Conservation (phyloP, 164 flowering plant species). For the Cinnamomum chago region DNA sequence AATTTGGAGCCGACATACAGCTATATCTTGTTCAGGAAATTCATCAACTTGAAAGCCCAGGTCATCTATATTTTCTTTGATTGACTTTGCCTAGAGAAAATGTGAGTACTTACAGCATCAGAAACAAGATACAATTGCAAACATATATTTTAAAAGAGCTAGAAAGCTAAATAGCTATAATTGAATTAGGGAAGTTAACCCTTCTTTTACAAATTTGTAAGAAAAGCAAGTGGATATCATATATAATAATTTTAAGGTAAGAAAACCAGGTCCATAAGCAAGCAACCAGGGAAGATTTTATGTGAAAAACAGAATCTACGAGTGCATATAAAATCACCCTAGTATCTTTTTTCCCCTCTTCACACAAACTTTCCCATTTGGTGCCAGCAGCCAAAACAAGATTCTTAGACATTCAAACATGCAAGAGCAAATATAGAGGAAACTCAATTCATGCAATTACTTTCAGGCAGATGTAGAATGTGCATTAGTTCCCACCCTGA, state of each 20-base stretch:
- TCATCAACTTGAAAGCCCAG: constrained; percentile 66
- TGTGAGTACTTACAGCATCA: background rate
- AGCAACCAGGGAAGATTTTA: background rate
- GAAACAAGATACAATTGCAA: background rate
- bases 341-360: no score
- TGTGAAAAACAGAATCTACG: background rate
- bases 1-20: constrained; percentile 67
- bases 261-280: background rate
- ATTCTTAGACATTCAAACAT: background rate
- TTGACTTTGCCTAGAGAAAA: constrained; percentile 42
- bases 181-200: background rate
- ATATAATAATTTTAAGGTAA: background rate
- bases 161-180: background rate
- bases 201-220: background rate
- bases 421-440: background rate
- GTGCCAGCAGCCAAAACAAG: background rate
- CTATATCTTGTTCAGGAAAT: constrained; percentile 71
- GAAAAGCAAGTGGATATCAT: background rate
- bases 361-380: no score
- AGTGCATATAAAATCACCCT: background rate
- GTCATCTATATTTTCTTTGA: constrained; percentile 64
- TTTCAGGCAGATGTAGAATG: background rate
- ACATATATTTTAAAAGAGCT: background rate
- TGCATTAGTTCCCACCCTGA: background rate
- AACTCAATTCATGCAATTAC: background rate